phyloP scores from a whole-genome alignment of 257 asterid genomes.

The Nicotiana knightiana region DNA sequence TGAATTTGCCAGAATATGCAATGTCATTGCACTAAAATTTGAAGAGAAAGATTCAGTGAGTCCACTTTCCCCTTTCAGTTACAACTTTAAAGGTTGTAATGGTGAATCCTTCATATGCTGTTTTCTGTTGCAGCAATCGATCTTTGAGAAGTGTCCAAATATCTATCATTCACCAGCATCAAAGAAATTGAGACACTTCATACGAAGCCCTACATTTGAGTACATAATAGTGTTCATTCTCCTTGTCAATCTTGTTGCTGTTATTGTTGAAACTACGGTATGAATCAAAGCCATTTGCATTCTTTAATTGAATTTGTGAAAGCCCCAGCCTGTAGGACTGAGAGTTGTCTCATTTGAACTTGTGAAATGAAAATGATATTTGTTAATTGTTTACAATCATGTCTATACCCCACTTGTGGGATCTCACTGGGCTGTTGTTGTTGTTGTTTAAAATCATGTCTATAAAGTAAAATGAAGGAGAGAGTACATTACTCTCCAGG shows the following conservation, averaged over 20 bases:
- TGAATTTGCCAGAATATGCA: conserved; percentile 77
- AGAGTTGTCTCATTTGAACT: background rate
- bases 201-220: conserved; percentile 59
- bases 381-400: background rate
- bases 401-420: background rate
- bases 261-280: conserved; percentile 84
- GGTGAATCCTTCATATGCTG: background rate
- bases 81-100: background rate
- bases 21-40: conserved; percentile 79
- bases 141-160: conserved; percentile 52
- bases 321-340: background rate
- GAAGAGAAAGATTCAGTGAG: conserved; percentile 79
- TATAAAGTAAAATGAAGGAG: background rate
- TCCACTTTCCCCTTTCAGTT: conserved; percentile 18
- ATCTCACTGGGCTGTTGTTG: no score
- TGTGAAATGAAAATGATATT: background rate
- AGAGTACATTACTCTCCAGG: background rate
- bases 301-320: background rate
- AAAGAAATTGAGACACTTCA: conserved; percentile 53
- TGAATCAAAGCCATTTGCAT: background rate
- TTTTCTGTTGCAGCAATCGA: conserved; percentile 51
- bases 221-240: conserved; percentile 55
- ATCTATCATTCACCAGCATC: conserved; percentile 66
- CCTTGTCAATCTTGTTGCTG: conserved; percentile 68
- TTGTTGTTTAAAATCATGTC: background rate